phyloP scores from a whole-genome alignment of 306 rosid species.

The Prunus mume region DNA sequence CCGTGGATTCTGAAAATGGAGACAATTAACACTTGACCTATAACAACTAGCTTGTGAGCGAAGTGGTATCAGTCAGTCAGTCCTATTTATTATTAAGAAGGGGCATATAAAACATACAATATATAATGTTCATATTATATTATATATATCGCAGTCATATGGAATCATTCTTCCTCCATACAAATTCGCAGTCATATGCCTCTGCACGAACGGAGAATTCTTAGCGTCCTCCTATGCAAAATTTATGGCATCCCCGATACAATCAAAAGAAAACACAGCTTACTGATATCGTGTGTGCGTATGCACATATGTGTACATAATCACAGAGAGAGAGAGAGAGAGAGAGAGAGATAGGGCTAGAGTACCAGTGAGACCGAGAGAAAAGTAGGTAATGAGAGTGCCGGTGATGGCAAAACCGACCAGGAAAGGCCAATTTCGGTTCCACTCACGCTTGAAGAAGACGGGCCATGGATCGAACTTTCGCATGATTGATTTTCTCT shows the following conservation, averaged over 20 bases:
- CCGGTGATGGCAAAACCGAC: constrained; percentile 61
- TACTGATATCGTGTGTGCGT: background rate
- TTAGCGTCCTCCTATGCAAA: constrained; percentile 19
- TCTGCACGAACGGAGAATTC: constrained; percentile 12
- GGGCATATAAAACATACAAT: background rate
- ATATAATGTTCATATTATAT: too few relatives aligned
- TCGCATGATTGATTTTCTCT: constrained; percentile 28
- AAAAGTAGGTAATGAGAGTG: constrained; percentile 39
- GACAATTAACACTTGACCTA: background rate
- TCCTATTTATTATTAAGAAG: background rate
- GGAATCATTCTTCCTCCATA: background rate
- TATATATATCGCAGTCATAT: background rate
- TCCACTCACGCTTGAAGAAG: constrained; percentile 64
- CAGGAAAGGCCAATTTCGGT: constrained; percentile 59
- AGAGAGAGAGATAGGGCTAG: background rate
- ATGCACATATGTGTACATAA: background rate
- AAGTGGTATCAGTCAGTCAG: background rate
- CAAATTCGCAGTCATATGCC: background rate
- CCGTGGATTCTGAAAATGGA: background rate
- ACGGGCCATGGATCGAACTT: constrained; percentile 64
- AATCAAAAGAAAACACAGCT: background rate
- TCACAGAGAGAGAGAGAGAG: background rate
- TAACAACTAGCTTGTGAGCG: background rate
- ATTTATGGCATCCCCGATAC: background rate
- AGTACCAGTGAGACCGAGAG: constrained; percentile 49